Percentiles rank a stretch among this genome's conserved stretches.
phyloP scores from a whole-genome alignment of 768 basidiomycete species.

The Dictyophora rubrovolvata region DNA sequence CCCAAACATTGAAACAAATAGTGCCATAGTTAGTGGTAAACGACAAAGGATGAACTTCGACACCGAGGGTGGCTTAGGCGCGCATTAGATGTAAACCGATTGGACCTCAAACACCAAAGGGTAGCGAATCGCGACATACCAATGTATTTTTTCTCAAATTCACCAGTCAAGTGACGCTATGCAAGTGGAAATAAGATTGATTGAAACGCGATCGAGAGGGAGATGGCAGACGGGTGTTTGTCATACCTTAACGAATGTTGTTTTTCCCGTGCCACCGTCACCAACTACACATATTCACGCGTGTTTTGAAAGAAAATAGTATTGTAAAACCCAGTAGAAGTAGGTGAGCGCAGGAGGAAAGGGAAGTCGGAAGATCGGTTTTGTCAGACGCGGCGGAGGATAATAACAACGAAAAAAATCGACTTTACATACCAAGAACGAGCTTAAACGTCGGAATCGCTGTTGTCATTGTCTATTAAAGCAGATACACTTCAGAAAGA shows the following conservation, averaged over 20 bases:
- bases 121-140: constrained; percentile 40
- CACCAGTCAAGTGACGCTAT: constrained; percentile 95
- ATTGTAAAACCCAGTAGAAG: constrained; percentile 11
- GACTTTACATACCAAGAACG: constrained; percentile 73
- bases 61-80: constrained; percentile 87
- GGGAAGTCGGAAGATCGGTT: constrained; percentile 7
- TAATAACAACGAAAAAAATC: constrained; percentile 8
- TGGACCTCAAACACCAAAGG: constrained; percentile 3
- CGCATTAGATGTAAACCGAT: constrained; percentile 10
- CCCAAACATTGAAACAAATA: constrained; percentile 99
- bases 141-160: constrained; percentile 99
- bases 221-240: constrained; percentile 11
- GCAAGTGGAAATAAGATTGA: constrained; percentile 23
- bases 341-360: constrained; percentile 11
- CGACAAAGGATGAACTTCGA: constrained; percentile 92
- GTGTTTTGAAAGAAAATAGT: constrained; percentile 4
- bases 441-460: constrained; percentile 86
- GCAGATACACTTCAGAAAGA: neutral
- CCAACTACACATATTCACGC: constrained; percentile 43
- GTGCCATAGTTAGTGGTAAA: constrained; percentile 99
- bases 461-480: neutral
- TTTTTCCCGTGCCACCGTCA: constrained; percentile 96
- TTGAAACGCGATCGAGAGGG: constrained; percentile 12
- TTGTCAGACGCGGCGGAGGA: constrained; percentile 9
- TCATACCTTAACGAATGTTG: constrained; percentile 92